Conservation (phyloP, 1,284 basidiomycete species). For the Cryptococcus sp. region DNA sequence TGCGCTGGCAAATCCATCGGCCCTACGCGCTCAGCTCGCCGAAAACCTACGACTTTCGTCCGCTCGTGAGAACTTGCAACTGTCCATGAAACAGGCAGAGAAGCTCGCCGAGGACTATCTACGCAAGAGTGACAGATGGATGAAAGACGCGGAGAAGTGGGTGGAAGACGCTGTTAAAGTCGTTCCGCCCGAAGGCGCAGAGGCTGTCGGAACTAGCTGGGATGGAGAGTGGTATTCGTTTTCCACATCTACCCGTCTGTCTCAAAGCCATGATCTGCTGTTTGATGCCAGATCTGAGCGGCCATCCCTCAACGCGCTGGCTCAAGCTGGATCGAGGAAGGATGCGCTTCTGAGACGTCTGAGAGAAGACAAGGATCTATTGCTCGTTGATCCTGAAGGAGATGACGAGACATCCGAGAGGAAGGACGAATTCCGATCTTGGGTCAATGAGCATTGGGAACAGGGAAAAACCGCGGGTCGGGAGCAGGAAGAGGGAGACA, state of each 20-base stretch:
- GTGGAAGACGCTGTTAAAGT: conserved; percentile 73
- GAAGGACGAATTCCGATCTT: conserved; percentile 64
- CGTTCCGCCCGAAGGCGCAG: conserved; percentile 70
- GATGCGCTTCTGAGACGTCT: conserved; percentile 74
- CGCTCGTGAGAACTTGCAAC: conserved; percentile 46
- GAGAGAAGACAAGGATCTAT: conserved; percentile 70
- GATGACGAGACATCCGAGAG: conserved; percentile 57
- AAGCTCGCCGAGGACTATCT: conserved; percentile 69
- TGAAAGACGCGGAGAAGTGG: conserved; percentile 70
- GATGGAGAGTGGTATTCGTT: conserved; percentile 78
- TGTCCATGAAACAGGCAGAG: conserved; percentile 68
- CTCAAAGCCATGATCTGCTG: conserved; percentile 11
- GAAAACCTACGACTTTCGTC: conserved; percentile 63
- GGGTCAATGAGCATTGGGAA: conserved; percentile 61
- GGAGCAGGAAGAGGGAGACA: conserved; percentile 56
- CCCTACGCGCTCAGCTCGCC: conserved; percentile 64
- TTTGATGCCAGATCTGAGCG: conserved; percentile 51
- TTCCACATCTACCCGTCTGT: conserved; percentile 33
- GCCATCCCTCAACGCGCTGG: conserved; percentile 38
- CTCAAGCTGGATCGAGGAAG: conserved; percentile 59
- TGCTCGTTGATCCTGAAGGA: conserved; percentile 72
- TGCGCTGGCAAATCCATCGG: conserved; percentile 43
- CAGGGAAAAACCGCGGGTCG: conserved; percentile 51
- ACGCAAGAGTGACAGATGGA: conserved; percentile 66
- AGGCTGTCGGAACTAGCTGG: conserved; percentile 62